phyloP scores from a whole-genome alignment of 164 flowering plant species.

The Kalanchoe fedtschenkoi region DNA sequence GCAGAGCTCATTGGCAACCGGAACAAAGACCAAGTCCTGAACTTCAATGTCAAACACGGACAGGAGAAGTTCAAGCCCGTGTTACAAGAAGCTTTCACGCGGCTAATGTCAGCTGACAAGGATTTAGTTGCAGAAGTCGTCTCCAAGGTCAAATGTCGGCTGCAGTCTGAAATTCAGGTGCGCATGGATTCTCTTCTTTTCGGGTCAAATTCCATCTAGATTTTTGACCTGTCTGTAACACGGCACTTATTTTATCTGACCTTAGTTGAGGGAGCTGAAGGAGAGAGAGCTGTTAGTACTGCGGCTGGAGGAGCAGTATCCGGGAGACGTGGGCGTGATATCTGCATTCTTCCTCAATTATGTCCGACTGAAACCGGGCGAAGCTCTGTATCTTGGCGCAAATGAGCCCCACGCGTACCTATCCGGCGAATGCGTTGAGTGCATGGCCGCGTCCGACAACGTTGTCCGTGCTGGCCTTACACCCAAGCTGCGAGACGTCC shows the following conservation, averaged over 20 bases:
- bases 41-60: slow-evolving; percentile 28
- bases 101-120: slow-evolving; percentile 65
- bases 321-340: slow-evolving; percentile 73
- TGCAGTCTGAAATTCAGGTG: slow-evolving; percentile 51
- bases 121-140: slow-evolving; percentile 31
- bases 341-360: slow-evolving; percentile 76
- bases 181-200: not conserved
- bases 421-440: slow-evolving; percentile 76
- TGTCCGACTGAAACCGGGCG: slow-evolving; percentile 76
- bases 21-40: slow-evolving; percentile 30
- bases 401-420: slow-evolving; percentile 94
- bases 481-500: slow-evolving; percentile 67
- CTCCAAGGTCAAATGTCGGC: slow-evolving; percentile 44
- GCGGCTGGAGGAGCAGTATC: slow-evolving; percentile 66
- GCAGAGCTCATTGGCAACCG: slow-evolving; percentile 52
- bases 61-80: slow-evolving; percentile 40
- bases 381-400: slow-evolving; percentile 78
- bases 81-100: slow-evolving; percentile 45
- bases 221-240: not conserved
- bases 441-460: slow-evolving; percentile 98
- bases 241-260: not conserved
- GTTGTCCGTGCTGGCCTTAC: slow-evolving; percentile 98
- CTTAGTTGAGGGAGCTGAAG: slow-evolving; percentile 57
- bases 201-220: not conserved
- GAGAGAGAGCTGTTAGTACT: slow-evolving; percentile 63